These are phyloP conservation scores for Protomyces lactucae-debilis DNA, from an alignment of 1,139 yeast species.

Conservation along the genomic window DNA sequence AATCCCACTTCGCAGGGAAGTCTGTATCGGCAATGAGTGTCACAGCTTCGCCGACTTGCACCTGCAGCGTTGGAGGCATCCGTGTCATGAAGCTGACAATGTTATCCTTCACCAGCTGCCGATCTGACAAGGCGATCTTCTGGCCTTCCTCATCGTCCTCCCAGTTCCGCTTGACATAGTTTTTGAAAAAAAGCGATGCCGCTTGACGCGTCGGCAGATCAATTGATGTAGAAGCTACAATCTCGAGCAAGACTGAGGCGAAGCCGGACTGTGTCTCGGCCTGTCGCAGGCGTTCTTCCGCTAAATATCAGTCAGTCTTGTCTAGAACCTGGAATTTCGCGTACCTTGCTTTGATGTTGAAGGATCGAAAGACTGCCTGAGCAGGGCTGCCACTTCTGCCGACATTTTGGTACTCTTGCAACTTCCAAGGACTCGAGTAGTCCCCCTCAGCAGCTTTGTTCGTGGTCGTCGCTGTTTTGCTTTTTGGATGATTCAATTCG, in stretches of 20 bases:
- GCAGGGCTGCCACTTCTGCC: conserved; percentile 28
- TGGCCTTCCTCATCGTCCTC: conserved; percentile 39
- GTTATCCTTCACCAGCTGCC: conserved; percentile 55
- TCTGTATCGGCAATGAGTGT: conserved; percentile 92
- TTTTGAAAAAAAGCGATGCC: conserved; percentile 85
- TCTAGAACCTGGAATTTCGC: not conserved
- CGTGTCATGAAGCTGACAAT: conserved; percentile 78
- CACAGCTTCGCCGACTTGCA: conserved; percentile 90
- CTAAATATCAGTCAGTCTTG: conserved; percentile 31
- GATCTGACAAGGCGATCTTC: conserved; percentile 1
- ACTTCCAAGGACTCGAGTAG: too few relatives aligned
- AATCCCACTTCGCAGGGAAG: conserved; percentile 86
- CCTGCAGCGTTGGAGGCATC: conserved; percentile 68
- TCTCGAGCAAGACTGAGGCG: conserved; percentile 65
- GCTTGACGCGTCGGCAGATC: conserved; percentile 67
- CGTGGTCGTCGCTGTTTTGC: not conserved
- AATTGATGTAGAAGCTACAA: conserved; percentile 61
- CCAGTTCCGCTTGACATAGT: conserved; percentile 80
- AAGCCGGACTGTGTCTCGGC: conserved; percentile 69
- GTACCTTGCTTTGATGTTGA: conserved; percentile 33
- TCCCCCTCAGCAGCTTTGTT: too few relatives aligned
- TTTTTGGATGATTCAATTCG: not conserved
- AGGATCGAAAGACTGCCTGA: conserved; percentile 32
- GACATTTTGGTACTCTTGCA: not conserved
- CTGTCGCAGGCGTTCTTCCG: conserved; percentile 48